These are phyloP conservation scores for Clonostachys rhizophaga DNA, from an alignment of 2,329 filamentous ascomycete species.

Conservation along the genomic window DNA sequence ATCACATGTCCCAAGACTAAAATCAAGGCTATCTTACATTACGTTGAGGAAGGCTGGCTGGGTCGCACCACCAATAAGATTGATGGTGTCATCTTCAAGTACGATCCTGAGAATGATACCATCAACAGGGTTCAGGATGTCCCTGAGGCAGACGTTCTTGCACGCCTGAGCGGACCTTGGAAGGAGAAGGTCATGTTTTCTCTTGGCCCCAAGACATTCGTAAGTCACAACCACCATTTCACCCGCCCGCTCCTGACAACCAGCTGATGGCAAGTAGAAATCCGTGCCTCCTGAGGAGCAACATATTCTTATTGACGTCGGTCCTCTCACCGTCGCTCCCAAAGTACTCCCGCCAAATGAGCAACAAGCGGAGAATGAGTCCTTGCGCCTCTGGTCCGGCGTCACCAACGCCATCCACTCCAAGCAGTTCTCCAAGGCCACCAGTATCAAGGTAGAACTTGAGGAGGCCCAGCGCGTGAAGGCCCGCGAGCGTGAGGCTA, in stretches of 20 bases:
- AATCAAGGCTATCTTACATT: conserved; percentile 88
- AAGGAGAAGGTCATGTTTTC: conserved; percentile 64
- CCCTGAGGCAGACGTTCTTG: conserved; percentile 77
- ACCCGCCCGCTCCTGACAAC: no score
- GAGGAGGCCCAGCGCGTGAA: conserved; percentile 87
- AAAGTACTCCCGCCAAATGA: conserved; percentile 77
- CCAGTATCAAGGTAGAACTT: conserved; percentile 81
- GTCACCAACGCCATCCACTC: conserved; percentile 82
- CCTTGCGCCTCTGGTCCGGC: conserved; percentile 77
- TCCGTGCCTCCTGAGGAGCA: conserved; percentile 50
- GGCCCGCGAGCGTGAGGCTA: conserved; percentile 71
- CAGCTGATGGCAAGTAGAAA: no score
- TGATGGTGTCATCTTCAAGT: conserved; percentile 84
- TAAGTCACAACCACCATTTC: conserved; percentile 33
- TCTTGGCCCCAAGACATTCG: conserved; percentile 53
- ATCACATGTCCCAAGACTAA: conserved; percentile 86
- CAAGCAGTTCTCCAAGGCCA: conserved; percentile 82
- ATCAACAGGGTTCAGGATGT: conserved; percentile 81
- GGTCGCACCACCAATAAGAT: conserved; percentile 88
- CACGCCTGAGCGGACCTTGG: conserved; percentile 81
- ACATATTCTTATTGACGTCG: conserved; percentile 79
- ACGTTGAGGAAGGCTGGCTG: conserved; percentile 92
- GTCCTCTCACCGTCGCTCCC: conserved; percentile 71
- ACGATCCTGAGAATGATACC: conserved; percentile 81
- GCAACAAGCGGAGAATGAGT: conserved; percentile 83